Evolutionary conservation across 768 basidiomycete genomes (phyloP), one percentile per base, ranked within the genome.

Genomic region (Pulveroboletus sp.): DNA sequence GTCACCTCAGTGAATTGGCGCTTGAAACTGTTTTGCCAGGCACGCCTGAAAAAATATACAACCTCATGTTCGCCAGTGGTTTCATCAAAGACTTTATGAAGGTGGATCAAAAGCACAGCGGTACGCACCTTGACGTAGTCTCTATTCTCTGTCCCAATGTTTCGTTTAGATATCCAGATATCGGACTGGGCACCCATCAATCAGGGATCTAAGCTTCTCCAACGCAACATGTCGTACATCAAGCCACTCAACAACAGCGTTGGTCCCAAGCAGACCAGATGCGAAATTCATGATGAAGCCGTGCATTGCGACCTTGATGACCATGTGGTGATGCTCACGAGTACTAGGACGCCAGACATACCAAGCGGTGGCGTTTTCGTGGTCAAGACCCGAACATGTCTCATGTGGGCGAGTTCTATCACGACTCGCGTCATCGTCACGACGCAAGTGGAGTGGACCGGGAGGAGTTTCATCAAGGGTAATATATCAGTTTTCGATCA

Each of bases 381-480:
- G 8, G 93, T 98, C 53, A 96, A 93, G 78, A 97, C 95, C 14
- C 73, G 84, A 58, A 96, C 94, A 11, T 97, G 95, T 64, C 76
- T 98, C 41, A 98, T 82, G 76, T 99, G 93, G 93, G 93, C 92
- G 10, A 85, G 86, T 45, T 71, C 78, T 4, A 77, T 86, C 45
- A 79, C 84, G 21, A 87, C 88, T 6, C 82, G 78, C 50, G 82
- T 99, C 13, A 56, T 93, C 10, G 90, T 98, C 4, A 93, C 91
- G 37, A 92, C 89, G 5, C 81, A 87, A 55, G 90, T 98, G 2
- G 94, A 97, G 53, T 99, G 95, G 93, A 91, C 90, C 0, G 94
- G 94, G 39, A 79, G 93, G 58, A 94, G 91, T 70, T 98, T 97
- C 71, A 93, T 99, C 69, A 95, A 90, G 71, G 87, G 93, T 93